Conservation (phyloP, 2,329 filamentous ascomycete species). For the Cryphonectria carpinicola region DNA sequence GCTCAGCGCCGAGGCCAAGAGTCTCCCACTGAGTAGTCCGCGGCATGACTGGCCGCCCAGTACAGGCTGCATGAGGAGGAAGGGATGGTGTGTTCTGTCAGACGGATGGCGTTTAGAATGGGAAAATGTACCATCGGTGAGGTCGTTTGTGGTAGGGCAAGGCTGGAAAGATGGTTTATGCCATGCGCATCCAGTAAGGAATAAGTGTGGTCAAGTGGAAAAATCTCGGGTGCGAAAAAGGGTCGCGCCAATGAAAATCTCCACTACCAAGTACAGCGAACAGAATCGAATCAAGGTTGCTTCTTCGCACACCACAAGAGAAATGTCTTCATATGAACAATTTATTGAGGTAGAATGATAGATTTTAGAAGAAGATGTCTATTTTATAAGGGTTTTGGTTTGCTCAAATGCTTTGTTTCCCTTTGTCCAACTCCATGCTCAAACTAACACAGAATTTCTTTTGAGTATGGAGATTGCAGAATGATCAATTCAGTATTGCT, state of each 20-base stretch:
- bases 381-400: not conserved
- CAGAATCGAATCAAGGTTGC: not conserved
- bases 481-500: not conserved
- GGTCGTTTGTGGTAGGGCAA: not conserved
- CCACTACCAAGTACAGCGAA: conserved; percentile 1
- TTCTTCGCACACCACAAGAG: not conserved
- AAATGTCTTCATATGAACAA: not conserved
- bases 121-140: not conserved
- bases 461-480: not conserved
- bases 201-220: not conserved
- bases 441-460: not conserved
- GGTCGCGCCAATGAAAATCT: conserved; percentile 19
- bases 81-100: not conserved
- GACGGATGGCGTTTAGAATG: not conserved
- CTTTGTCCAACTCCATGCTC: not conserved
- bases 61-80: not conserved
- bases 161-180: not conserved
- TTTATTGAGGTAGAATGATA: not conserved
- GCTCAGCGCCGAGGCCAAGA: conserved; percentile 23
- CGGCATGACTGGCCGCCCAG: conserved; percentile 15
- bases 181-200: not conserved
- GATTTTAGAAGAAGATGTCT: not conserved
- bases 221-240: conserved; percentile 17
- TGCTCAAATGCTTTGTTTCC: not conserved
- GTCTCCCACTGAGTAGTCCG: conserved; percentile 16